Percentiles rank a stretch among this genome's conserved stretches.
phyloP scores from a whole-genome alignment of 2,329 filamentous ascomycete species.

The Grosmannia huntii region DNA sequence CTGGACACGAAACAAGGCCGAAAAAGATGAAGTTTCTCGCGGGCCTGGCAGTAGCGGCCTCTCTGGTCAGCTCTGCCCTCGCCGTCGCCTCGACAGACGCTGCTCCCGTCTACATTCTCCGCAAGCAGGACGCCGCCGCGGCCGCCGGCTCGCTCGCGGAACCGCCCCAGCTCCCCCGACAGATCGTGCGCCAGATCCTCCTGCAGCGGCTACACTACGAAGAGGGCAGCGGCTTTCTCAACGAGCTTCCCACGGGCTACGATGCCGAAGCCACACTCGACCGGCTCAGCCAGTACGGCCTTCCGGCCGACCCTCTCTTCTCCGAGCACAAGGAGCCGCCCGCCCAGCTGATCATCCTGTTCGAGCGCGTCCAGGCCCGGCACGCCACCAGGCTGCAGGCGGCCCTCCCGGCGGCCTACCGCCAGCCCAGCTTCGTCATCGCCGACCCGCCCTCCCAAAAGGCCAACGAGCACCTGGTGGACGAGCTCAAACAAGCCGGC shows the following conservation, averaged over 20 bases:
- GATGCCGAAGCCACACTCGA: constrained; percentile 37
- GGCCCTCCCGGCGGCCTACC: constrained; percentile 22
- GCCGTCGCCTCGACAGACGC: constrained; percentile 23
- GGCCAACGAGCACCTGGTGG: constrained; percentile 27
- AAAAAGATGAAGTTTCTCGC: constrained; percentile 19
- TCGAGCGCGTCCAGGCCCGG: constrained; percentile 40
- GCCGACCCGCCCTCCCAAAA: constrained; percentile 29
- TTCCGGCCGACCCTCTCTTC: constrained; percentile 38
- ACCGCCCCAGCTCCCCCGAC: constrained; percentile 33
- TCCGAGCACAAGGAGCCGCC: constrained; percentile 20
- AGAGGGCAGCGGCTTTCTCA: constrained; percentile 34
- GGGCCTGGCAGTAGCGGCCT: constrained; percentile 18
- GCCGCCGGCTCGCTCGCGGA: constrained; percentile 12
- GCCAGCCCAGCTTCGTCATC: constrained; percentile 36
- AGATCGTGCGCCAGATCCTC: constrained; percentile 44
- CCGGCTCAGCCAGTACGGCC: constrained; percentile 49
- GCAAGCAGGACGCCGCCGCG: constrained; percentile 19
- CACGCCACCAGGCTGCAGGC: constrained; percentile 29
- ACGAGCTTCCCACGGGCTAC: constrained; percentile 28
- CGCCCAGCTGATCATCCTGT: constrained; percentile 44
- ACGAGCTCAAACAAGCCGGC: constrained; percentile 26
- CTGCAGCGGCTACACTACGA: constrained; percentile 40
- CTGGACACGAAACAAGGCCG: neutral
- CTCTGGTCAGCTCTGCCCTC: constrained; percentile 17
- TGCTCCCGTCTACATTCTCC: constrained; percentile 43